Evolutionary conservation across 495 filamentous ascomycete genomes (phyloP).

Genomic region (Podospora conica): DNA sequence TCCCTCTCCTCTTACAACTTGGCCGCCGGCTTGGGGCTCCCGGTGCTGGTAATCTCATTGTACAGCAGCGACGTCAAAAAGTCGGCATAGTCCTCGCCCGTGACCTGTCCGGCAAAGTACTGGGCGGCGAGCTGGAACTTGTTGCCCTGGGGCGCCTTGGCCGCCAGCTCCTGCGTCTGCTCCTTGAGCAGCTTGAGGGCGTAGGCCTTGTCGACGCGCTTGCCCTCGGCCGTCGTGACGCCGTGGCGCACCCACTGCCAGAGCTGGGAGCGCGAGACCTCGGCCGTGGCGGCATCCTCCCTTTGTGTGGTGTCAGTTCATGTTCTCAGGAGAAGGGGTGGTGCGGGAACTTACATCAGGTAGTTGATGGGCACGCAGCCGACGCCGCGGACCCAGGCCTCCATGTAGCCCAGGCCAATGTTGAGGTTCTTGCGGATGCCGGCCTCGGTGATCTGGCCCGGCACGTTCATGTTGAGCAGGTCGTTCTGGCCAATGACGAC

Average conservation of each 20-base stretch:
- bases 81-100: conserved; percentile 94
- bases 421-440: conserved; percentile 98
- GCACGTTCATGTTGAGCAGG: conserved; percentile 96
- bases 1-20: conserved; percentile 56
- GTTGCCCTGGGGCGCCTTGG: conserved; percentile 79
- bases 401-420: conserved; percentile 97
- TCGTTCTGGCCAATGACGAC: conserved; percentile 82
- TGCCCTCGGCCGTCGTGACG: conserved; percentile 79
- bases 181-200: conserved; percentile 82
- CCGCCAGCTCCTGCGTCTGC: conserved; percentile 67
- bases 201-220: conserved; percentile 87
- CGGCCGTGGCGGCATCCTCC: conserved; percentile 96
- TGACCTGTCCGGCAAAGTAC: conserved; percentile 90
- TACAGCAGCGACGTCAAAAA: conserved; percentile 93
- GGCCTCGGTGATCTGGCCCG: conserved; percentile 86
- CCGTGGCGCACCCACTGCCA: conserved; percentile 96
- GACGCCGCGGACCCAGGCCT: conserved; percentile 91
- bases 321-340: neutral
- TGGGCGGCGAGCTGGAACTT: conserved; percentile 86
- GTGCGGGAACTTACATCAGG: conserved; percentile 60
- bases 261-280: conserved; percentile 85
- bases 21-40: conserved; percentile 59
- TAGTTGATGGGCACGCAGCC: conserved; percentile 98
- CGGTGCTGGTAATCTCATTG: conserved; percentile 88
- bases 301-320: conserved; percentile 22